Percentiles rank a stretch among this genome's conserved stretches.
phyloP scores from a whole-genome alignment of 106 monocot species.

The Alisma plantagoaquatica region DNA sequence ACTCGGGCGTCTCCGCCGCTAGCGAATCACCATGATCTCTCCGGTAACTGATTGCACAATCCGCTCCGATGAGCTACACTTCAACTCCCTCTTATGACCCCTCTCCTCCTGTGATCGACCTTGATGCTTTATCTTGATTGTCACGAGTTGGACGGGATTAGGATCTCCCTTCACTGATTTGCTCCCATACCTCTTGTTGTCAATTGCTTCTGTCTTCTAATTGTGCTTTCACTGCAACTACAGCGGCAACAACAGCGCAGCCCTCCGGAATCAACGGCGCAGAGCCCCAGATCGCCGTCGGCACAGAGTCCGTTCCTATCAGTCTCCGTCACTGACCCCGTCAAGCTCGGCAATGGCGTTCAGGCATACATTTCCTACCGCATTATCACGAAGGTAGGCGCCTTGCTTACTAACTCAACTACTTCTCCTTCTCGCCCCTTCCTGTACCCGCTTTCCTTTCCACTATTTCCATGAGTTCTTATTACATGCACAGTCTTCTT shows the following conservation, averaged over 20 bases:
- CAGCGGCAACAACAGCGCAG: slow-evolving; percentile 19
- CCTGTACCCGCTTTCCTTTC: too few relatives aligned
- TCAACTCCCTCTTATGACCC: too few relatives aligned
- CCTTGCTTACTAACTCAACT: neutral
- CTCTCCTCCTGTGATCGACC: too few relatives aligned
- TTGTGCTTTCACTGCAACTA: neutral
- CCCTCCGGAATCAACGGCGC: slow-evolving; percentile 27
- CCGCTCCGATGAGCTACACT: too few relatives aligned
- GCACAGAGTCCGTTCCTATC: slow-evolving; percentile 50
- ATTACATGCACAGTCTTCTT: too few relatives aligned
- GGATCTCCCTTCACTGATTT: too few relatives aligned
- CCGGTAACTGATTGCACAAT: too few relatives aligned
- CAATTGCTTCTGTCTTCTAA: neutral
- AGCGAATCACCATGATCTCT: too few relatives aligned
- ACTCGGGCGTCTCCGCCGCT: too few relatives aligned
- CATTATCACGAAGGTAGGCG: slow-evolving; percentile 78
- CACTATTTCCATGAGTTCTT: too few relatives aligned
- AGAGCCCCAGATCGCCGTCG: slow-evolving; percentile 60
- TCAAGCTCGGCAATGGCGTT: slow-evolving; percentile 93
- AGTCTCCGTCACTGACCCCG: slow-evolving; percentile 85
- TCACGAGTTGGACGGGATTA: too few relatives aligned
- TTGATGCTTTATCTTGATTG: too few relatives aligned
- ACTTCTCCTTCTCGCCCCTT: neutral
- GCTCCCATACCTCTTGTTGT: neutral
- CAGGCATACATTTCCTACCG: slow-evolving; percentile 97